Evolutionary conservation across 2,329 filamentous ascomycete species (phyloP), one percentile per base, ranked within the genome.

Genomic region (Alternaria metachromatica): DNA sequence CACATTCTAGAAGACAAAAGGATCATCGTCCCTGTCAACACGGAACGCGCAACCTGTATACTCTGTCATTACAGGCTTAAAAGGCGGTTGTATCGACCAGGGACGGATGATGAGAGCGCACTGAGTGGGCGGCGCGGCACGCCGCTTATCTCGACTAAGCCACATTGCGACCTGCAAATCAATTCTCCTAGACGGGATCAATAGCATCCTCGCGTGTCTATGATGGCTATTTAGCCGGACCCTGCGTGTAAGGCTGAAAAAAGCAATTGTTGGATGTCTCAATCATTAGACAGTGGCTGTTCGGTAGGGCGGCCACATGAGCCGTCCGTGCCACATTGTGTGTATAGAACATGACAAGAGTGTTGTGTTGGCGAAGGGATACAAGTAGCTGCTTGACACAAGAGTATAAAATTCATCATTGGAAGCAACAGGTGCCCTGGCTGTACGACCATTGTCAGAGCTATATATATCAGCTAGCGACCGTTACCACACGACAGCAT

Each of bases 1-100:
- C 68, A 73, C 71, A 66, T 23, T 46, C 73, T 67, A 73, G 74
- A 76, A 76, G 66, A 43, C 33, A 56, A 50, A 41, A 48, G 58
- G 58, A 55, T 61, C 44, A 23, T 57, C 44, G 23, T 28, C 46
- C 41, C 23, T 53, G 48, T 48, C 25, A 30, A 41, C 55, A 46
- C 58, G 60, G 48, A 43, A 56, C 45, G 23, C 58, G 46, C 57
- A 46, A 50, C 51, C 28, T 57, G 21, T n/a, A 33, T 41, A 11
- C 37, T 9, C 43, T 57, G 51, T 30, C 51, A 58, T 41, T 20
- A 44, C 18, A 45, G n/a, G 30, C 37, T 33, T 53, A 23, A 53
- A 11, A 43, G 30, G 41, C 55, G 45, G 41, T 48, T 59, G 18
- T 56, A 57, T 60, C 15, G 51, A 51, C 58, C 45, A 59, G 64